These are phyloP conservation scores for Heterobasidion irregulare DNA, from an alignment of 1,284 basidiomycete genomes.

Conservation along the genomic window DNA sequence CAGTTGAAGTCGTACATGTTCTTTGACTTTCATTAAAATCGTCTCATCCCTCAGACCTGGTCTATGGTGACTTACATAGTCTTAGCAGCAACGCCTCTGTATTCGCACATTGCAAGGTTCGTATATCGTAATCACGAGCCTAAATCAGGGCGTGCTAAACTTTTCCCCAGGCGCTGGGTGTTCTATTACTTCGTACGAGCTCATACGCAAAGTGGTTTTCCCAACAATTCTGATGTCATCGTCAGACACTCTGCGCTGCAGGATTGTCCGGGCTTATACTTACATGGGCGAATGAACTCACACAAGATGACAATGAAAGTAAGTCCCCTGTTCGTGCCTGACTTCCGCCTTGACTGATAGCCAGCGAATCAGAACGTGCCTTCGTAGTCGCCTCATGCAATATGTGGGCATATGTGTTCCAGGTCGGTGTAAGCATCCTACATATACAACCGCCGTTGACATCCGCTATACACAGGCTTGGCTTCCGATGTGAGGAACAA, in stretches of 20 bases:
- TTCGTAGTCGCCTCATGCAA: conserved; percentile 33
- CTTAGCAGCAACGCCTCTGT: conserved; percentile 27
- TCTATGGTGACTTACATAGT: conserved; percentile 24
- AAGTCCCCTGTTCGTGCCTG: conserved; percentile 5
- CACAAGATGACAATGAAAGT: conserved; percentile 30
- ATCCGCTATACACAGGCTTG: conserved; percentile 20
- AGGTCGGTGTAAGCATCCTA: not conserved
- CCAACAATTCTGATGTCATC: not conserved
- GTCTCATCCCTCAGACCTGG: conserved; percentile 19
- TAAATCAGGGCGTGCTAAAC: not conserved
- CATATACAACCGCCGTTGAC: not conserved
- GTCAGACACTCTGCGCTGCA: conserved; percentile 14
- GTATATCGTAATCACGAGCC: not conserved
- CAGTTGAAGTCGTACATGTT: conserved; percentile 6
- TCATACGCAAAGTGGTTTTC: not conserved
- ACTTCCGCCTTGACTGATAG: not conserved
- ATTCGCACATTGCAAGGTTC: conserved; percentile 24
- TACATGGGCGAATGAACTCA: conserved; percentile 33
- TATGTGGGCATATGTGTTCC: conserved; percentile 27
- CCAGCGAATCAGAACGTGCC: conserved; percentile 22
- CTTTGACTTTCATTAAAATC: not conserved
- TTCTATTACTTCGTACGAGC: conserved; percentile 28
- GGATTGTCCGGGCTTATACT: conserved; percentile 30
- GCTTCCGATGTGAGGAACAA: conserved; percentile 6
- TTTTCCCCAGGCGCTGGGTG: conserved; percentile 24